Evolutionary conservation across 495 filamentous ascomycete species (phyloP), one percentile per base, ranked within the genome.

Genomic region (Penicillium lividum): DNA sequence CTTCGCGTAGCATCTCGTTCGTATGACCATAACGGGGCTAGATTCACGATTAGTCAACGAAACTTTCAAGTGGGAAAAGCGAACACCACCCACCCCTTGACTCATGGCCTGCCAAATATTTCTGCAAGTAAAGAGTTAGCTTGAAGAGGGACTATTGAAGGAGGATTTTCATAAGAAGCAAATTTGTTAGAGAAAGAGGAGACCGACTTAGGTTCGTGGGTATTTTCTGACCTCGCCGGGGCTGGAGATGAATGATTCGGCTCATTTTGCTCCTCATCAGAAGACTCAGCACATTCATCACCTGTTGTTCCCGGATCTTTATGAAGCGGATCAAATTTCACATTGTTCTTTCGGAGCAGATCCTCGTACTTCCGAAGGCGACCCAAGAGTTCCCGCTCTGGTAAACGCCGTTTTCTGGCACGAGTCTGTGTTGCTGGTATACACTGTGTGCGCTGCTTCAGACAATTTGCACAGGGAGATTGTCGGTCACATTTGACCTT

Each of bases 401-500:
- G 76, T 54, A 83, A 82, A 51, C 79, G 71, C 47, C 82, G 80
- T 38, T 74, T 66, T 45, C 78, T 76, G 29, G 65, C 75, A 50
- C 77, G 80, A 7, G 62, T 53, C 27, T 69, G 68, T 13, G 69
- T 67, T 3, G 77, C 73, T 4, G 80, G 81, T 27, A 84, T 74
- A 61, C 84, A 86, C 56, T 77, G 68, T 29, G 60, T 66, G 8
- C 63, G 40, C 25, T 69, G 52, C 42, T 65, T 77, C 28, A 72
- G 48, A 58, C 84, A 86, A 54, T 82, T 78, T 3, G 68, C 53
- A 64, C 84, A 87, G 11, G 82, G 84, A 55, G 78, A 80, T 15
- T 71, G 73, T 47, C 81, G 81, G 46, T 84, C 75, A 69, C 82
- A 86, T 54, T 78, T 82, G 31, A 86, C 70, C 54, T 86, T 86